A percentile compares a stretch with the other conserved stretches of the same genome.
Conservation (phyloP, 371 early-diverging fungal genomes). For the Mucor lusitanicus region DNA sequence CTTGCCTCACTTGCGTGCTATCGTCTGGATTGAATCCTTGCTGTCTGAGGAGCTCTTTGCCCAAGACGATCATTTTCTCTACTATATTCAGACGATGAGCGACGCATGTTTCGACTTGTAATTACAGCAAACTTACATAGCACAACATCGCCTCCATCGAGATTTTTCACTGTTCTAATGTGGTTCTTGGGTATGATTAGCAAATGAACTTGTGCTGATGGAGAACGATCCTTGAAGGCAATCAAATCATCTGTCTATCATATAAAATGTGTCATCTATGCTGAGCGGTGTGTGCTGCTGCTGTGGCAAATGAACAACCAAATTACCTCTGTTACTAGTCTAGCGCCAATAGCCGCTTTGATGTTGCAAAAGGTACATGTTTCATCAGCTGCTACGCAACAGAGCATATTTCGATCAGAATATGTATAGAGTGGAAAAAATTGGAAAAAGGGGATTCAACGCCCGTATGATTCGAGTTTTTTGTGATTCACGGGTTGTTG, state of each 20-base stretch:
- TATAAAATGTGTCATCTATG: background rate
- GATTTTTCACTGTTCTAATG: constrained; percentile 40
- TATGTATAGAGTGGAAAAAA: background rate
- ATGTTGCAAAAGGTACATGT: constrained; percentile 22
- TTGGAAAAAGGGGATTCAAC: background rate
- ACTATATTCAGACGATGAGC: constrained; percentile 22
- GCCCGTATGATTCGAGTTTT: background rate
- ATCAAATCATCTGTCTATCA: constrained; percentile 51
- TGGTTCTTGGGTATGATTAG: constrained; percentile 58
- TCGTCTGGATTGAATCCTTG: constrained; percentile 37
- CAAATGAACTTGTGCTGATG: constrained; percentile 54
- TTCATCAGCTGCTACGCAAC: constrained; percentile 6
- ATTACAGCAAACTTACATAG: constrained; percentile 42
- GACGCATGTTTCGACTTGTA: no score
- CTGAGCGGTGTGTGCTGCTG: no score
- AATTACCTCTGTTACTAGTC: constrained; percentile 15
- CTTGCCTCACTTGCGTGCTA: constrained; percentile 20
- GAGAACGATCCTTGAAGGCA: constrained; percentile 64
- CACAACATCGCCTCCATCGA: constrained; percentile 40
- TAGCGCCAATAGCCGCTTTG: constrained; percentile 2
- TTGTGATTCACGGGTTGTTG: background rate
- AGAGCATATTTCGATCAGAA: background rate
- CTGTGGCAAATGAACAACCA: no score
- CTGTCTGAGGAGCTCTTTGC: constrained; percentile 37
- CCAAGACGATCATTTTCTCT: constrained; percentile 47